A percentile compares a stretch with the other conserved stretches of the same genome.
Evolutionary conservation across 2,329 filamentous ascomycete species (phyloP).

Genomic region (Penicillium sp.): DNA sequence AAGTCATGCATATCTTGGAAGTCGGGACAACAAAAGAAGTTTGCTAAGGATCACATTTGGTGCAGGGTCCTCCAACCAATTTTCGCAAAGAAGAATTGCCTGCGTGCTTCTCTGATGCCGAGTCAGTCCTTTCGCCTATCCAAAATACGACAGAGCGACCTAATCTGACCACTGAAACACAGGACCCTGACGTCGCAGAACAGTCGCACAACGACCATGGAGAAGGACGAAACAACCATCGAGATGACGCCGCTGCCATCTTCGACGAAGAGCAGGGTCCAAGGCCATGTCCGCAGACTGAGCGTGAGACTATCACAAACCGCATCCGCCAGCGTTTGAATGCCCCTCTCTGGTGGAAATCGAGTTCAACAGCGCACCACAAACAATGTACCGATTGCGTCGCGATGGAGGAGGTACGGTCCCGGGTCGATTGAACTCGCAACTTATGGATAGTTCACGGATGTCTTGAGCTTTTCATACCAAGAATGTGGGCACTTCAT

Average conservation of each 20-base stretch:
- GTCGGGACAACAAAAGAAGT: neutral
- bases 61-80: conserved; percentile 45
- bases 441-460: neutral
- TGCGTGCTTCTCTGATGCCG: conserved; percentile 41
- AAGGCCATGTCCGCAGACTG: conserved; percentile 31
- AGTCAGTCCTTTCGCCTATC: conserved; percentile 33
- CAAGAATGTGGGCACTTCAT: conserved; percentile 49
- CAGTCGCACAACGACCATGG: conserved; percentile 30
- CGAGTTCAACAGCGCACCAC: neutral
- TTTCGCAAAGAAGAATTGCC: conserved; percentile 47
- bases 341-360: conserved; percentile 14
- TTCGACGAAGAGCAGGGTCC: conserved; percentile 30
- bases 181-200: conserved; percentile 38
- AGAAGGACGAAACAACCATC: conserved; percentile 31
- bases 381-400: conserved; percentile 10
- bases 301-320: conserved; percentile 29
- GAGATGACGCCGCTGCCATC: conserved; percentile 27
- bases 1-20: neutral
- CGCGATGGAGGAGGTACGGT: conserved; percentile 1
- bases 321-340: conserved; percentile 21
- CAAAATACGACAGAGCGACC: conserved; percentile 17
- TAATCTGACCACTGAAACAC: conserved; percentile 31
- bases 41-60: conserved; percentile 12
- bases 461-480: conserved; percentile 31
- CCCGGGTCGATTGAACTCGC: neutral